A percentile compares a stretch with the other conserved stretches of the same genome.
Evolutionary conservation across 1,284 basidiomycete species (phyloP).

Genomic region (Cystobasidiaceae sp.): DNA sequence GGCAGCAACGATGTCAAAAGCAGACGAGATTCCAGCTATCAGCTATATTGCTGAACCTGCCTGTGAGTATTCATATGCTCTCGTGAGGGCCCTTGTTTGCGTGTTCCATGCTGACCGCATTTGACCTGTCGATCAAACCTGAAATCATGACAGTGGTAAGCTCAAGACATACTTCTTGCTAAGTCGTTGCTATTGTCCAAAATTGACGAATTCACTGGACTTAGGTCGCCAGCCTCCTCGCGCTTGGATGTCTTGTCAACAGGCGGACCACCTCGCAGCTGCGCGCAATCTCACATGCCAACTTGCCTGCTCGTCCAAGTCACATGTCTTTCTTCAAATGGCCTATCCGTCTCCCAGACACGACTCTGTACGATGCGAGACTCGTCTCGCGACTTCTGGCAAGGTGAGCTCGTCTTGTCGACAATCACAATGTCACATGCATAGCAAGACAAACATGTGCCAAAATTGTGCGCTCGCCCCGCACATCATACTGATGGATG

Average conservation of each 20-base stretch:
- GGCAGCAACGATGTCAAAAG: constrained; percentile 1
- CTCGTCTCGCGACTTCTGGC: constrained; percentile 6
- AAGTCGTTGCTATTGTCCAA: neutral
- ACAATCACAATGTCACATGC: too few species aligned
- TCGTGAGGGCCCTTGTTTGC: too few species aligned
- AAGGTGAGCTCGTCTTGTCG: neutral
- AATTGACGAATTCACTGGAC: too few species aligned
- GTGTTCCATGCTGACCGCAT: too few species aligned
- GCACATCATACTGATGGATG: too few species aligned
- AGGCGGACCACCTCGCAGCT: constrained; percentile 6
- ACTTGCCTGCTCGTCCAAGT: neutral
- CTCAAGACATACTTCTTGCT: too few species aligned
- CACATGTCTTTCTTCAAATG: constrained; percentile 4
- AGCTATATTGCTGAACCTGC: constrained; percentile 18
- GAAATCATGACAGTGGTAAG: too few species aligned
- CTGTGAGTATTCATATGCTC: neutral
- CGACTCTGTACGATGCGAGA: neutral
- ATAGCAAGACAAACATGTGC: too few species aligned
- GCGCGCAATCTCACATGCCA: neutral
- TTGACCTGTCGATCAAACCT: too few species aligned
- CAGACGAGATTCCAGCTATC: constrained; percentile 22
- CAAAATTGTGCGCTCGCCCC: too few species aligned
- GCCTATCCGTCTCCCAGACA: constrained; percentile 1
- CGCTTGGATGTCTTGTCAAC: constrained; percentile 12
- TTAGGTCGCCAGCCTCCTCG: constrained; percentile 11